Evolutionary conservation across 805 yeast species (phyloP).

Genomic region (Maudiozyma saulgeensis): DNA sequence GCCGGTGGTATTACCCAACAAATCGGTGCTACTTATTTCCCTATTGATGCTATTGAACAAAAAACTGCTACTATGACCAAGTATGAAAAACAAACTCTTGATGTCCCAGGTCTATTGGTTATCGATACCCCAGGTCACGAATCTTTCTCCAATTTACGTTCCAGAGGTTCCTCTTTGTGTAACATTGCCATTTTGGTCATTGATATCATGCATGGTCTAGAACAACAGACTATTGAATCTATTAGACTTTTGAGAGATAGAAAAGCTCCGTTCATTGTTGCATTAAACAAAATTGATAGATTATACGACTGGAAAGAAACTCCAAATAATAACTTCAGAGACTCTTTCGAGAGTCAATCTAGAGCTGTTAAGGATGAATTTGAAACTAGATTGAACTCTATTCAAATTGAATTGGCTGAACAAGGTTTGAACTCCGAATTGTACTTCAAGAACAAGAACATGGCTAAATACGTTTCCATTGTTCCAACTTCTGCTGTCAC

Average conservation of each 20-base stretch:
- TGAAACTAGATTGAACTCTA: constrained; percentile 73
- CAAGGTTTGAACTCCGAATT: constrained; percentile 97
- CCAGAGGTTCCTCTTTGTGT: constrained; percentile 98
- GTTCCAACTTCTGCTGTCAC: constrained; percentile 98
- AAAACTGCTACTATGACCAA: constrained; percentile 88
- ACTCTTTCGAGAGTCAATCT: constrained; percentile 73
- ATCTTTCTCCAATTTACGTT: constrained; percentile 92
- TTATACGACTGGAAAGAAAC: constrained; percentile 85
- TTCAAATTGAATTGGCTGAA: constrained; percentile 87
- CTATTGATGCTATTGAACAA: constrained; percentile 83
- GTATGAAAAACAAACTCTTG: constrained; percentile 75
- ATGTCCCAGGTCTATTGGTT: constrained; percentile 92
- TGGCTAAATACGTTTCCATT: constrained; percentile 87
- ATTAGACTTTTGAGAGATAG: constrained; percentile 86
- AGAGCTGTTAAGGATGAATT: constrained; percentile 87
- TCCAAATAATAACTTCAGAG: constrained; percentile 94
- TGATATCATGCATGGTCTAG: constrained; percentile 98
- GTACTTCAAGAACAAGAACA: constrained; percentile 88
- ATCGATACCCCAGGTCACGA: constrained; percentile 99
- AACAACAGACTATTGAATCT: constrained; percentile 94
- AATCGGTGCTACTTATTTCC: constrained; percentile 99
- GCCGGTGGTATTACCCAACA: constrained; percentile 99
- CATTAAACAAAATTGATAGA: constrained; percentile 95
- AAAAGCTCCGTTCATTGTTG: constrained; percentile 96
- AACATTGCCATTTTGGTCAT: constrained; percentile 97